Evolutionary conservation across 2,329 filamentous ascomycete genomes (phyloP).

Genomic region (Corynespora cassiicola): DNA sequence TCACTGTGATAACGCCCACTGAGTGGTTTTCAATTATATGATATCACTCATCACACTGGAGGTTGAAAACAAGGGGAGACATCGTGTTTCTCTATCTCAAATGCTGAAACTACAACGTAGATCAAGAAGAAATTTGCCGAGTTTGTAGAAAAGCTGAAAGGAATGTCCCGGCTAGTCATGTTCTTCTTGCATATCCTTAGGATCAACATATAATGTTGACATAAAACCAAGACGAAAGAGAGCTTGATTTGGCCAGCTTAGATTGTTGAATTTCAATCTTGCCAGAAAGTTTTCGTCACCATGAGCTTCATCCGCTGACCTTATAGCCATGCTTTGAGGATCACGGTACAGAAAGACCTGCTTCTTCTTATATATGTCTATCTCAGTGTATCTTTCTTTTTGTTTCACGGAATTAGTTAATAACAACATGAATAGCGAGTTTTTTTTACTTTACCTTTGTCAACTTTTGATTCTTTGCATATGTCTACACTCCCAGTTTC

Average conservation of each 20-base stretch:
- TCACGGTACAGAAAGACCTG: neutral
- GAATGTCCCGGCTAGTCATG: too few relatives aligned
- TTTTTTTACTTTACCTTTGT: too few relatives aligned
- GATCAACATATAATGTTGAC: slow-evolving; percentile 3
- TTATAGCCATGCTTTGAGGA: neutral
- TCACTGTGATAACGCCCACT: too few relatives aligned
- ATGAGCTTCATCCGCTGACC: neutral
- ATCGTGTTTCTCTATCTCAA: too few relatives aligned
- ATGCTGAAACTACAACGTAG: too few relatives aligned
- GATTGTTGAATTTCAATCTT: slow-evolving; percentile 1
- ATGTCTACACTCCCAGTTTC: slow-evolving; percentile 3
- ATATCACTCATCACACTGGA: too few relatives aligned
- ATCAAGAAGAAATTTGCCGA: too few relatives aligned
- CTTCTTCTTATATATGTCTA: slow-evolving; percentile 2
- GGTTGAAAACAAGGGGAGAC: too few relatives aligned
- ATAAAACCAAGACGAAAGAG: slow-evolving; percentile 2
- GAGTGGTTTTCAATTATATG: too few relatives aligned
- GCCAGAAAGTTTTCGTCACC: slow-evolving; percentile 2
- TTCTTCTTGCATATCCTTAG: too few relatives aligned
- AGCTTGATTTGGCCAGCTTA: neutral
- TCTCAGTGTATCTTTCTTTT: neutral
- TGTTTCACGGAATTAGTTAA: neutral
- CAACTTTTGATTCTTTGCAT: slow-evolving; percentile 1
- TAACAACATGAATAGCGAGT: too few relatives aligned
- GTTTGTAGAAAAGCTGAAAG: too few relatives aligned